Percentiles rank a stretch among this genome's conserved stretches.
Conservation (phyloP, 108 stramenopile genomes). For the Bacterosira constricta region DNA sequence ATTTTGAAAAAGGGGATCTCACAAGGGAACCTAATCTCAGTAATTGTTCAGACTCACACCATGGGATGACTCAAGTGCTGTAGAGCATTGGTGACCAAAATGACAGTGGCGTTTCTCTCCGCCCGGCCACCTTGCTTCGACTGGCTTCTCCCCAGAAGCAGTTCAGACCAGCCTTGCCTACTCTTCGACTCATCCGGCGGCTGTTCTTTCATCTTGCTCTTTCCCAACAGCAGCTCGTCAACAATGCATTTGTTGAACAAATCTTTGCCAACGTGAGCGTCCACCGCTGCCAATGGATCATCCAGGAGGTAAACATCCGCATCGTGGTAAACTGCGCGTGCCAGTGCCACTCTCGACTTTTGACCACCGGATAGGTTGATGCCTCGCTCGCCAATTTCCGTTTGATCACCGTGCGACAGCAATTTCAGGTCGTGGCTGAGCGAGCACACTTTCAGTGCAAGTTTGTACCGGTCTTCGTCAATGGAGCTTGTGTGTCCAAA, state of each 20-base stretch:
- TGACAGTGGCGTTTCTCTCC: conserved; percentile 58
- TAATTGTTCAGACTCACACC: too few species aligned
- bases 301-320: conserved; percentile 92
- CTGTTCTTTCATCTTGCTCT: conserved; percentile 19
- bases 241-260: conserved; percentile 91
- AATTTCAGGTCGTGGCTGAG: conserved; percentile 82
- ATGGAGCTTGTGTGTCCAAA: conserved; percentile 51
- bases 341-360: conserved; percentile 94
- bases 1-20: not conserved
- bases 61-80: conserved; percentile 78
- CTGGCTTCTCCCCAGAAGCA: not conserved
- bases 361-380: conserved; percentile 86
- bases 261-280: conserved; percentile 92
- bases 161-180: not conserved
- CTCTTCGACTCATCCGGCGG: not conserved
- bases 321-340: conserved; percentile 91
- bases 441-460: conserved; percentile 78
- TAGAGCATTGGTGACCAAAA: conserved; percentile 94
- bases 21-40: not conserved
- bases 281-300: conserved; percentile 93
- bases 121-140: conserved; percentile 2
- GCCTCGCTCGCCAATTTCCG: conserved; percentile 64
- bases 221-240: conserved; percentile 61
- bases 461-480: conserved; percentile 80
- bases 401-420: conserved; percentile 87